phyloP scores from a whole-genome alignment of 495 filamentous ascomycete species.

The Clavariopsis aquatica region DNA sequence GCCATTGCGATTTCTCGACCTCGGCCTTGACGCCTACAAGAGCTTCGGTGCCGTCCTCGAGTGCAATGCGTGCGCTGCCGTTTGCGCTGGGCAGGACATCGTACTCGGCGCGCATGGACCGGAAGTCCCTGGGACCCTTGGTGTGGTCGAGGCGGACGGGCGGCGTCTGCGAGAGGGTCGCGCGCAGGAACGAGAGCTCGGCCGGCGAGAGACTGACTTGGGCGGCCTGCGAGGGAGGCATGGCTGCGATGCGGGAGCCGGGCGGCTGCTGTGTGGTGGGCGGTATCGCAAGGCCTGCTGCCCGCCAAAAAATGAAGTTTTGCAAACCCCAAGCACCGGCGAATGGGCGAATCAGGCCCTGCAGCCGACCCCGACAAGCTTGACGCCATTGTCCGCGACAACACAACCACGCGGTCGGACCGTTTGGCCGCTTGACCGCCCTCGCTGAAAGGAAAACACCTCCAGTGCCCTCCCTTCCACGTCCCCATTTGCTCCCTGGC shows the following conservation, averaged over 20 bases:
- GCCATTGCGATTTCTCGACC: constrained; percentile 66
- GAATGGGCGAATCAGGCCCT: constrained; percentile 20
- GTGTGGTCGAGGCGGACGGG: constrained; percentile 89
- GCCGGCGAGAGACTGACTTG: constrained; percentile 76
- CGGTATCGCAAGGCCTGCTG: constrained; percentile 8
- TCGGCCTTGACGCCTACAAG: constrained; percentile 94
- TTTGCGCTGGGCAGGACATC: constrained; percentile 86
- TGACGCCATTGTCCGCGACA: constrained; percentile 6
- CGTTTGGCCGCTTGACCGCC: constrained; percentile 4
- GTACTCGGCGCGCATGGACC: constrained; percentile 83
- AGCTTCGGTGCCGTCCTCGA: constrained; percentile 92
- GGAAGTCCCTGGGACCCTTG: constrained; percentile 71
- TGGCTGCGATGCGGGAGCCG: constrained; percentile 21
- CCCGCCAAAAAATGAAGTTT: not conserved
- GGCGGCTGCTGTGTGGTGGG: constrained; percentile 7
- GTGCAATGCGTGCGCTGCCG: constrained; percentile 88
- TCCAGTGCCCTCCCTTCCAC: not conserved
- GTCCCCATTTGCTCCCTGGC: no score
- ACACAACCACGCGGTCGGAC: constrained; percentile 24
- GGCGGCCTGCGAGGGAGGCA: constrained; percentile 40
- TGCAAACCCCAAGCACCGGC: not conserved
- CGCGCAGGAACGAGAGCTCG: constrained; percentile 93
- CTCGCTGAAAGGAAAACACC: not conserved
- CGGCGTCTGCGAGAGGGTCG: constrained; percentile 74
- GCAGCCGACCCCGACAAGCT: constrained; percentile 5